Evolutionary conservation across 2,329 filamentous ascomycete species (phyloP), one percentile per base, ranked within the genome.

Genomic region (Aspergillus sclerotialis): DNA sequence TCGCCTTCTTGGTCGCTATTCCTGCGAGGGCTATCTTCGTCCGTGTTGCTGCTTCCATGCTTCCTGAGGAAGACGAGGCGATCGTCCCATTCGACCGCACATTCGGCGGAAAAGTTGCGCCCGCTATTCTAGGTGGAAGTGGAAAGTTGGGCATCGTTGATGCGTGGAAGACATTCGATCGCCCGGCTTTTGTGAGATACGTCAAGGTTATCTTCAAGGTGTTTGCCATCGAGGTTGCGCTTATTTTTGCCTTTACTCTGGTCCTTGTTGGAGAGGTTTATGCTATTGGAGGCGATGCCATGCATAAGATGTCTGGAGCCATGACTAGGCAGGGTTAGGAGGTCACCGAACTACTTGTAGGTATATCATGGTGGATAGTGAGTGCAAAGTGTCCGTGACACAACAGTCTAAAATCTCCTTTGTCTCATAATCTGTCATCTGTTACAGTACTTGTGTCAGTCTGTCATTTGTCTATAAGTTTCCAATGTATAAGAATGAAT

Each of bases 21-120:
- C 89, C 90, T 12, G 76, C 85, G 25, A 73, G 76, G 39, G 83
- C 90, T 19, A 76, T 85, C 14, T 76, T 94, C 39, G 72, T 83
- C 45, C 86, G 90, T 43, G 80, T 94, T 23, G 87, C 94, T 58
- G 88, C 89, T 5, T 90, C 85, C 31, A 78, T 94, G 48, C 77
- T 96, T 3, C 77, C 87, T 1, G 81, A 86, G 39, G 80, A 85
- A 12, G 75, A 88, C 46, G 82, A 93, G 64, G 79, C 85, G 16
- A 84, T 95, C 44, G 80, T 96, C 23, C 82, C 86, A 19, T 94
- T 96, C 52, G 90, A 96, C 69, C 84, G 88, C 45, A 82, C 81
- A 18, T 93, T 93, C 53, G 77, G 75, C 43, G 85, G 85, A 48
- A 82, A 80, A 55, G 76, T 90, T 17, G 76, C 82, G 44, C 80